phyloP scores from a whole-genome alignment of 1,284 basidiomycete genomes.

The Apiotrichum gracile region DNA sequence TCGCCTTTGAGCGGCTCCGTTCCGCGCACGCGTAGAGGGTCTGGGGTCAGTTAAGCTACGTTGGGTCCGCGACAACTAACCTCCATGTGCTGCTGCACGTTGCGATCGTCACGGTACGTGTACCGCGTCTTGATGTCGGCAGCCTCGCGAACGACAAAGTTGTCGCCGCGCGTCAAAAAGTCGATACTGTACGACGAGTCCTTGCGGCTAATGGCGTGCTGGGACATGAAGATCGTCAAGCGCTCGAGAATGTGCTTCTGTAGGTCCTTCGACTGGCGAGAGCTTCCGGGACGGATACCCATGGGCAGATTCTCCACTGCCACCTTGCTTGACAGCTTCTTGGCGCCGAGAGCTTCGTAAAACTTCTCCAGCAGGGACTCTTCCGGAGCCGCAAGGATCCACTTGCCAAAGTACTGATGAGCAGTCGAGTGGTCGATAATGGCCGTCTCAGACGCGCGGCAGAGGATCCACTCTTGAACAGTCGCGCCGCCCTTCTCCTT shows the following conservation, averaged over 20 bases:
- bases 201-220: slow-evolving; percentile 55
- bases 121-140: slow-evolving; percentile 33
- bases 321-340: slow-evolving; percentile 63
- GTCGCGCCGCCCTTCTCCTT: slow-evolving; percentile 30
- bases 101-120: slow-evolving; percentile 31
- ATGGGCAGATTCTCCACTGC: slow-evolving; percentile 61
- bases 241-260: slow-evolving; percentile 68
- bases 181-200: slow-evolving; percentile 51
- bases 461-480: slow-evolving; percentile 37
- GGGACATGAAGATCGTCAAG: slow-evolving; percentile 81
- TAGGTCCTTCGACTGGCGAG: slow-evolving; percentile 27
- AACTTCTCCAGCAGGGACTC: slow-evolving; percentile 42
- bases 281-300: slow-evolving; percentile 15
- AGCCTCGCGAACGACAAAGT: slow-evolving; percentile 60
- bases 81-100: slow-evolving; percentile 31
- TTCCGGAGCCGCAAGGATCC: slow-evolving; percentile 83
- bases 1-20: slow-evolving; percentile 51
- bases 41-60: slow-evolving; percentile 27
- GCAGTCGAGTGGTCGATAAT: slow-evolving; percentile 75
- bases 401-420: slow-evolving; percentile 68
- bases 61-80: slow-evolving; percentile 29
- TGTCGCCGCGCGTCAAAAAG: slow-evolving; percentile 65
- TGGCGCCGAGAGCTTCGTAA: slow-evolving; percentile 54
- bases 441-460: slow-evolving; percentile 53
- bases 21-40: slow-evolving; percentile 66